Conservation (phyloP, 805 yeast species). For the Clavispora carvajalis region DNA sequence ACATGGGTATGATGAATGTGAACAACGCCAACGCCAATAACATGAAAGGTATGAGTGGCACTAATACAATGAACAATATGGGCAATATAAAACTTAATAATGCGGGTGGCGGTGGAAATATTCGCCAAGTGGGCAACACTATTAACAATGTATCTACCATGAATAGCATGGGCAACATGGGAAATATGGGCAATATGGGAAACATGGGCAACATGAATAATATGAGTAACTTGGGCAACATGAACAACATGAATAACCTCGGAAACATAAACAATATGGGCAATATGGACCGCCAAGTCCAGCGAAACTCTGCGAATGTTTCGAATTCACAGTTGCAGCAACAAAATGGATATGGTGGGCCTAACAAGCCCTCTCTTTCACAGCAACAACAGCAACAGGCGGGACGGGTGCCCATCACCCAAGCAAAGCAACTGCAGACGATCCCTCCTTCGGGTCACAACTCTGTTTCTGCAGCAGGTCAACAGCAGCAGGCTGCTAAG, state of each 20-base stretch:
- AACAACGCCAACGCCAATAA: background rate
- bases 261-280: constrained; percentile 20
- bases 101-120: constrained; percentile 3
- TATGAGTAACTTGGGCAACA: constrained; percentile 5
- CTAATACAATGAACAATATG: constrained; percentile 2
- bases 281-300: constrained; percentile 24
- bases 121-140: too few relatives aligned
- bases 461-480: constrained; percentile 3
- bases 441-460: background rate
- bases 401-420: background rate
- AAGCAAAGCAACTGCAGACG: constrained; percentile 7
- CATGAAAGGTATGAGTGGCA: background rate
- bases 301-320: background rate
- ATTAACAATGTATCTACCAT: background rate
- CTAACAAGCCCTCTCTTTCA: background rate
- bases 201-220: constrained; percentile 11
- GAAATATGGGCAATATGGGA: constrained; percentile 11
- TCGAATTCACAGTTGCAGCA: constrained; percentile 3
- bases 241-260: constrained; percentile 13
- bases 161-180: constrained; percentile 1
- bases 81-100: constrained; percentile 3
- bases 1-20: background rate
- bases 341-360: background rate
- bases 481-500: constrained; percentile 13
- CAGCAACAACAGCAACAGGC: background rate